These are phyloP conservation scores for Trypanosoma scelopori DNA, from an alignment of 208 protist species.

Conservation along the genomic window DNA sequence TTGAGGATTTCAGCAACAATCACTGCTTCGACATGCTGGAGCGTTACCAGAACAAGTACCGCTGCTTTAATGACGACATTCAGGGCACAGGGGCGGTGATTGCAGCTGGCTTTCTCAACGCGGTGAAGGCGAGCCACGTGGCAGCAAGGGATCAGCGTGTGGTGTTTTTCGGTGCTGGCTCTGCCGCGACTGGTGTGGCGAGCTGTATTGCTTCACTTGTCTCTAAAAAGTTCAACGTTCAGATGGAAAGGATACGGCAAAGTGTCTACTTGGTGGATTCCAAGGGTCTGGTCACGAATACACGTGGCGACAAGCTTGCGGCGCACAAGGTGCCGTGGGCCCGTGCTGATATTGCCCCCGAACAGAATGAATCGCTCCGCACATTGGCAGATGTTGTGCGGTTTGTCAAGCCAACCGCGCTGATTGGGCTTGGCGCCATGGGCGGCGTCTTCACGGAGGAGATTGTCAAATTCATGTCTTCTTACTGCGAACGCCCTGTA, in stretches of 20 bases:
- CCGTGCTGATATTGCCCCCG: slow-evolving; percentile 76
- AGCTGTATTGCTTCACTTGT: slow-evolving; percentile 90
- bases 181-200: slow-evolving; percentile 94
- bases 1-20: slow-evolving; percentile 95
- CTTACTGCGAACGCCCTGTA: slow-evolving; percentile 88
- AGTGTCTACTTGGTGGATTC: slow-evolving; percentile 93
- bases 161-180: slow-evolving; percentile 93
- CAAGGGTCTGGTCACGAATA: slow-evolving; percentile 87
- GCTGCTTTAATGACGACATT: slow-evolving; percentile 98
- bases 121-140: slow-evolving; percentile 41
- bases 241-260: slow-evolving; percentile 76
- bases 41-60: slow-evolving; percentile 77
- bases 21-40: slow-evolving; percentile 92
- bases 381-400: slow-evolving; percentile 71
- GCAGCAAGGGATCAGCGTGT: slow-evolving; percentile 57
- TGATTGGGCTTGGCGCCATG: slow-evolving; percentile 94
- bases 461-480: slow-evolving; percentile 80
- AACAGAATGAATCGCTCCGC: slow-evolving; percentile 53
- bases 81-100: slow-evolving; percentile 96
- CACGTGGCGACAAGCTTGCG: slow-evolving; percentile 78
- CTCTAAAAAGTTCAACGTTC: slow-evolving; percentile 49
- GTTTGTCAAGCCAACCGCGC: slow-evolving; percentile 93
- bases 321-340: slow-evolving; percentile 89
- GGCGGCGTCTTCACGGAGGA: slow-evolving; percentile 94
- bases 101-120: slow-evolving; percentile 90